Percentiles rank a stretch among this genome's conserved stretches.
These are phyloP conservation scores for Thelephora ganbajun DNA, from an alignment of 768 basidiomycete genomes.

Conservation along the genomic window DNA sequence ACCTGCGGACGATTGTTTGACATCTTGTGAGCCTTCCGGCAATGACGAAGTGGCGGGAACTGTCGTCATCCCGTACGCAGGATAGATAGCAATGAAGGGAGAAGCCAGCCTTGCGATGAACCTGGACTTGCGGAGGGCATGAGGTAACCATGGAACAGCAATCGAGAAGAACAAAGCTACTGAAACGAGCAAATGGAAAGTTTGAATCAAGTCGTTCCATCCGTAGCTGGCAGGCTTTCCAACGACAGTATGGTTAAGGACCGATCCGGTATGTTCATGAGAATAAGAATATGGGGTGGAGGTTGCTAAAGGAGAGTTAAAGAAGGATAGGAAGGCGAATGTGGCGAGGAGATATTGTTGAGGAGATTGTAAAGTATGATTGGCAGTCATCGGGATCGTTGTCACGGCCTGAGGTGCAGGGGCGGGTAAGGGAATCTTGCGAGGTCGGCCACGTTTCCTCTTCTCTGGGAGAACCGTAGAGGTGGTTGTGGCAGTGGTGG, in stretches of 20 bases:
- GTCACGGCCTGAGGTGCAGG: slow-evolving; percentile 10
- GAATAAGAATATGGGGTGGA: slow-evolving; percentile 18
- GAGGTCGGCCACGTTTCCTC: slow-evolving; percentile 72
- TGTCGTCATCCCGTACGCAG: neutral
- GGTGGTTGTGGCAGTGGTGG: slow-evolving; percentile 14
- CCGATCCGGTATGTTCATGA: slow-evolving; percentile 47
- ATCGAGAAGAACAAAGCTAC: slow-evolving; percentile 45
- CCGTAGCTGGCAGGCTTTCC: slow-evolving; percentile 22
- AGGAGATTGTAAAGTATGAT: slow-evolving; percentile 9
- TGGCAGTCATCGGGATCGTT: slow-evolving; percentile 6
- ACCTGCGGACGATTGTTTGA: neutral
- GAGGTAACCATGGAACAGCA: slow-evolving; percentile 32
- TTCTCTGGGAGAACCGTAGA: slow-evolving; percentile 44
- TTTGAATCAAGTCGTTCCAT: slow-evolving; percentile 42
- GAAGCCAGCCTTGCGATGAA: slow-evolving; percentile 5
- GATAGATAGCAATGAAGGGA: neutral
- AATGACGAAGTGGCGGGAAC: neutral
- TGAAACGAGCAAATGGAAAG: slow-evolving; percentile 54
- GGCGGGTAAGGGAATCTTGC: slow-evolving; percentile 44
- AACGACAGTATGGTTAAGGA: slow-evolving; percentile 28
- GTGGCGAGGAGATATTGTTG: slow-evolving; percentile 68
- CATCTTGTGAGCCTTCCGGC: neutral
- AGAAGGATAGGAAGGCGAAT: slow-evolving; percentile 78
- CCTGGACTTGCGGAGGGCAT: slow-evolving; percentile 7
- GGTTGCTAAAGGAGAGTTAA: slow-evolving; percentile 57